Base-by-base conservation (phyloP, 2,329 filamentous ascomycete species). In the Aspergillus ruber region DNA sequence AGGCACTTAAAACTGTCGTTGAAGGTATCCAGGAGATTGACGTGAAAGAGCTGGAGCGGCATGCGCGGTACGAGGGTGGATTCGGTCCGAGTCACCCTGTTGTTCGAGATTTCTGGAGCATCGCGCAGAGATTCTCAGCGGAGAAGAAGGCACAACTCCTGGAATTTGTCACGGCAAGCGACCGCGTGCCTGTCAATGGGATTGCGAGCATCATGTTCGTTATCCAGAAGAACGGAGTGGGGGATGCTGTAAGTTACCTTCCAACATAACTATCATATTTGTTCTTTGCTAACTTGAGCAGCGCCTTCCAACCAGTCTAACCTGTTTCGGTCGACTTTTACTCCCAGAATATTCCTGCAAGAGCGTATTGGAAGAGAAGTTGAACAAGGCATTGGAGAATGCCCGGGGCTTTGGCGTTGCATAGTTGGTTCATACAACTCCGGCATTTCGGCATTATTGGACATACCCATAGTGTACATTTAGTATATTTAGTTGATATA, bases 141-240 rank as follows among this genome's bases (percentile, higher is more conserved):
- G 75, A 79, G 40, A 85, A 90, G 75, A 85, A 85, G 67, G 80
- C 83, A 45, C 82, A 81, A 58, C 72, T 98, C 29, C 76, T 98
- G 27, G 90, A 96, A 65, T 98, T 98, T 61, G 90, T 98, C 25
- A 98, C 93, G 12, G 91, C 91, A 0, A 91, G 85, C 58, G 90
- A 96, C 62, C 80, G 93, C 2, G 81, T 97, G 2, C 93, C 93
- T 0, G 87, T 95, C 0, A 90, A 88, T 17, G 93, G 93, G 2
- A 82, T 90, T 61, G 79, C 81, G 53, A 89, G 86, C 57, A 73
- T 97, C 42, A 83, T 86, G 60, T 97, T 97, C 66, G 81, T 88
- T 12, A 78, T 98, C 39, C 86, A 91, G 67, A 83, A 80, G 59
- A 89, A 90, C 61, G 83, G 87, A 13, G 76, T 83, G 46, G 85